Conservation (phyloP, 257 asterid species). For the Leonotis leonurus region DNA sequence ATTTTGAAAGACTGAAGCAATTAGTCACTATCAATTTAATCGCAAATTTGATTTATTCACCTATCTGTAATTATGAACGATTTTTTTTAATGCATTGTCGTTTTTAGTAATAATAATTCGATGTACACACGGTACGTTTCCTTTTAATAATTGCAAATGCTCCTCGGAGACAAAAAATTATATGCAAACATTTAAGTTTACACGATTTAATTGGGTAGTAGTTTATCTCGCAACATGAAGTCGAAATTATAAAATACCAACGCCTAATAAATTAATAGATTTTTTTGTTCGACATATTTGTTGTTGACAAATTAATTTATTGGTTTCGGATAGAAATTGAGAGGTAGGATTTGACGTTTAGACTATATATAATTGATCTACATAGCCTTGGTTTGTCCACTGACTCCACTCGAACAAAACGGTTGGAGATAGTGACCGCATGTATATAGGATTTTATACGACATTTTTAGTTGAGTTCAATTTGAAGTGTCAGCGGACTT, state of each 20-base stretch:
- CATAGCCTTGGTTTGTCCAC: neutral
- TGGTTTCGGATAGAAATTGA: neutral
- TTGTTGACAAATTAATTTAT: neutral
- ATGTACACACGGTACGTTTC: neutral
- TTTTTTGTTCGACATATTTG: neutral
- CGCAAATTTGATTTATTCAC: neutral
- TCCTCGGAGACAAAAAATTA: too few relatives aligned
- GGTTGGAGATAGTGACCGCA: conserved; percentile 10
- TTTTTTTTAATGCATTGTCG: too few relatives aligned
- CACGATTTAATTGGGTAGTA: neutral
- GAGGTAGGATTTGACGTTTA: neutral
- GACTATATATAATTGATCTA: neutral
- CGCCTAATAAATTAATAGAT: too few relatives aligned
- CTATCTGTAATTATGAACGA: neutral
- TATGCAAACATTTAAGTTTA: neutral
- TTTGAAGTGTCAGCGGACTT: too few relatives aligned
- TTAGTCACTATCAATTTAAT: neutral
- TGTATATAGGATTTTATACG: neutral
- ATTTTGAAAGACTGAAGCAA: neutral
- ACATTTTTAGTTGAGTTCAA: neutral
- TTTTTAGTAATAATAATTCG: too few relatives aligned
- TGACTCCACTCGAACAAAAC: neutral
- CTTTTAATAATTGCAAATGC: neutral
- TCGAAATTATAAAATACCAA: too few relatives aligned
- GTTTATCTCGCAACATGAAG: too few relatives aligned